A percentile compares a stretch with the other conserved stretches of the same genome.
These are phyloP conservation scores for Boletus rubescentipes DNA, from an alignment of 768 basidiomycete species.

Conservation along the genomic window DNA sequence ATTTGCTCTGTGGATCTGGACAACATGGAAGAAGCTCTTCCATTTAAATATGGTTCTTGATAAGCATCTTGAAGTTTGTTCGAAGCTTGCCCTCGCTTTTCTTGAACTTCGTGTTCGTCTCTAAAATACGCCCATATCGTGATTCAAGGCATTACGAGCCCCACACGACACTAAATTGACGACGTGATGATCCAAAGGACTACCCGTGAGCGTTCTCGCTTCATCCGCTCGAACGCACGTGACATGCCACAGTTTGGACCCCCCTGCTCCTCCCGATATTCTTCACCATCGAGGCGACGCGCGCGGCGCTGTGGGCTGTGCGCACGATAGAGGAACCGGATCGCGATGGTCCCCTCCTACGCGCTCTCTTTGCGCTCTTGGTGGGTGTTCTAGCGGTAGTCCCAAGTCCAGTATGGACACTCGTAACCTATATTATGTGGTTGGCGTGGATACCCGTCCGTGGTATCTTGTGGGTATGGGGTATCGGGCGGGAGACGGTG, in stretches of 20 bases:
- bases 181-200: background rate
- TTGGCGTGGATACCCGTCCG: background rate
- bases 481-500: conserved; percentile 10
- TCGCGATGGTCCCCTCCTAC: background rate
- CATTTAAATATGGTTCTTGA: conserved; percentile 4
- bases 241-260: conserved; percentile 2
- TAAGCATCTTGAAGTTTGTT: background rate
- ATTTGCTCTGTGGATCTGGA: too few relatives aligned
- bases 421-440: background rate
- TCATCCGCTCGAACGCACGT: background rate
- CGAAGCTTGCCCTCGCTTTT: background rate
- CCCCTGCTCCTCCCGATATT: conserved; percentile 14
- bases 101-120: background rate
- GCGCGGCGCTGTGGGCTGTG: conserved; percentile 1
- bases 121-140: background rate
- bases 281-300: conserved; percentile 5
- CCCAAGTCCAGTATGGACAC: background rate
- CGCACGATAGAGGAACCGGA: background rate
- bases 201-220: background rate
- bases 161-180: too few relatives aligned
- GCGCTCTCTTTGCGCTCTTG: background rate
- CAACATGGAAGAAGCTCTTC: background rate
- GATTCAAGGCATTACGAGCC: too few relatives aligned
- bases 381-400: background rate
- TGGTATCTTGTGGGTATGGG: conserved; percentile 14